phyloP scores from a whole-genome alignment of 768 basidiomycete genomes.

The Suillus subluteus region DNA sequence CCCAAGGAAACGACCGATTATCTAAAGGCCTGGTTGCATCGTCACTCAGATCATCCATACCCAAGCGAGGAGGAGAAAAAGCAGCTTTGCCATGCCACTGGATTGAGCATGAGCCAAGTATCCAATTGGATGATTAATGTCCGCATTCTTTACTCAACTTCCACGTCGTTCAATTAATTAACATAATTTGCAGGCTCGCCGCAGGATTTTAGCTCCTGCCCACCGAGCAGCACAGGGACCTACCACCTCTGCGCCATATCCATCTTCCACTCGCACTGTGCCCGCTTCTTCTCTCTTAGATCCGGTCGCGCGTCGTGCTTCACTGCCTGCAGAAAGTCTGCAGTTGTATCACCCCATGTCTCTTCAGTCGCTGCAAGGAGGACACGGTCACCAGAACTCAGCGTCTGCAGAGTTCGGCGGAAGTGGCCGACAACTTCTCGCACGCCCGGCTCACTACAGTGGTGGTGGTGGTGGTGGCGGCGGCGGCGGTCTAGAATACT shows the following conservation, averaged over 20 bases:
- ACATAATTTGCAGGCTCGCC: constrained; percentile 60
- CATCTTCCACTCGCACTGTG: constrained; percentile 42
- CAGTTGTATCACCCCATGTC: constrained; percentile 83
- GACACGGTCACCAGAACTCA: constrained; percentile 38
- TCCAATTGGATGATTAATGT: constrained; percentile 96
- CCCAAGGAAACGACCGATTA: constrained; percentile 91
- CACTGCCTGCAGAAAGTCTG: constrained; percentile 70
- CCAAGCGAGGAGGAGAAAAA: constrained; percentile 92
- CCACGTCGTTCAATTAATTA: constrained; percentile 17
- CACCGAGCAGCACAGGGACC: constrained; percentile 77
- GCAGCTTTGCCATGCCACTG: constrained; percentile 83
- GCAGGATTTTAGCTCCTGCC: constrained; percentile 82
- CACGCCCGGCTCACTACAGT: constrained; percentile 37
- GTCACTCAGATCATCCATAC: constrained; percentile 88
- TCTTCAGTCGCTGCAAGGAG: constrained; percentile 54
- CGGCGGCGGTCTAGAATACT: constrained; percentile 26
- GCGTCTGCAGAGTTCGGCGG: constrained; percentile 43
- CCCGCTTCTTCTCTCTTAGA: constrained; percentile 35
- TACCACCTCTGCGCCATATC: constrained; percentile 78
- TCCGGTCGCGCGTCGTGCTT: constrained; percentile 56
- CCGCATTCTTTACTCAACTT: constrained; percentile 36
- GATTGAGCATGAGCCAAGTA: constrained; percentile 86
- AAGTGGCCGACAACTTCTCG: constrained; percentile 50
- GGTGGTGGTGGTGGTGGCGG: constrained; percentile 15
- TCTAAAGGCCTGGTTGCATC: constrained; percentile 86